A percentile compares a stretch with the other conserved stretches of the same genome.
phyloP scores from a whole-genome alignment of 352 stramenopile species.

The Pilasporangium apinafurcum region DNA sequence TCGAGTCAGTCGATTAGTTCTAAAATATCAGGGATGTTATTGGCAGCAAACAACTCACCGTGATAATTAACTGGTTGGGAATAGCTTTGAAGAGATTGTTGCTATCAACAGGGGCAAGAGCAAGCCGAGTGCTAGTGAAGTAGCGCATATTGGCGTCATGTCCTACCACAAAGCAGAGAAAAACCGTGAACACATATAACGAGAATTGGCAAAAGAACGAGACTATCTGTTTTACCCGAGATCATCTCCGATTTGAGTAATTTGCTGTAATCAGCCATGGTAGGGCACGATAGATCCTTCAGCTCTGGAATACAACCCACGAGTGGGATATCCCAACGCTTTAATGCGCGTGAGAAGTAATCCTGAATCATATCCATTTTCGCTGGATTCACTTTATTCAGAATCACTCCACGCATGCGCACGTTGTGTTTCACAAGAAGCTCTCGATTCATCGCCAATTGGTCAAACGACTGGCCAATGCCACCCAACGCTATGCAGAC shows the following conservation, averaged over 20 bases:
- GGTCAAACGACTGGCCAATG: conserved; percentile 80
- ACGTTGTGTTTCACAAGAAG: conserved; percentile 77
- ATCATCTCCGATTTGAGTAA: conserved; percentile 78
- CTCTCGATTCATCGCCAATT: conserved; percentile 81
- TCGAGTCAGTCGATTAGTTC: no score
- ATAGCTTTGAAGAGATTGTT: conserved; percentile 84
- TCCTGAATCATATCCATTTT: conserved; percentile 91
- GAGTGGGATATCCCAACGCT: conserved; percentile 85
- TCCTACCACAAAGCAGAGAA: conserved; percentile 14
- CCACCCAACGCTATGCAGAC: conserved; percentile 76
- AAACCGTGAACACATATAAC: no score
- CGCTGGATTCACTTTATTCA: conserved; percentile 85
- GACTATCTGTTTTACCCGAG: conserved; percentile 24
- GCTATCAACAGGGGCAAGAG: conserved; percentile 65
- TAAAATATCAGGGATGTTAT: no score
- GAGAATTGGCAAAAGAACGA: no score
- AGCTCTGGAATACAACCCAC: conserved; percentile 85
- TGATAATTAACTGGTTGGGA: conserved; percentile 82
- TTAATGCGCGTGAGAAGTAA: conserved; percentile 87
- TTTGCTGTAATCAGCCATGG: conserved; percentile 85
- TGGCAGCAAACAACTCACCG: conserved; percentile 19
- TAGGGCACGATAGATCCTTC: conserved; percentile 76
- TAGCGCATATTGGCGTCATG: conserved; percentile 71
- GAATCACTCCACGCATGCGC: conserved; percentile 68
- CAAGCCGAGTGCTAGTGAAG: conserved; percentile 80